Conservation (phyloP, 116 monocot genomes). For the Posidonia oceanica region DNA sequence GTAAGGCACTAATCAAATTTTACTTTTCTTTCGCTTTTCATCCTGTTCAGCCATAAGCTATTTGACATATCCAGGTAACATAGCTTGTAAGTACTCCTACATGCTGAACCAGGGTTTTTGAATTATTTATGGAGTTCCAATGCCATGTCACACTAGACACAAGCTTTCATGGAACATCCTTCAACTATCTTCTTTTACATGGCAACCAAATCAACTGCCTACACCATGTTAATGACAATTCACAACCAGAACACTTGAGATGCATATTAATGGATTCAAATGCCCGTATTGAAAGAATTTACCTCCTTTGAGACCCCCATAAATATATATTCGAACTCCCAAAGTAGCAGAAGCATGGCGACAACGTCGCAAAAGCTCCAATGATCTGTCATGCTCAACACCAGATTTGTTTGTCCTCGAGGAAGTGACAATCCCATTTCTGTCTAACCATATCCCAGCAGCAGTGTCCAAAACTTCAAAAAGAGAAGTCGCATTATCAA, state of each 20-base stretch:
- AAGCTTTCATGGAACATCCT: no score
- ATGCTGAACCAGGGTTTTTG: no score
- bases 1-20: no score
- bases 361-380: slow-evolving; percentile 77
- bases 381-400: slow-evolving; percentile 43
- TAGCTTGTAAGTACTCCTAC: no score
- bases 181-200: no score
- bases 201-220: no score
- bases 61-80: no score
- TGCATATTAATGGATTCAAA: neutral
- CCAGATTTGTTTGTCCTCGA: slow-evolving; percentile 43
- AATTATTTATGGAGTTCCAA: no score
- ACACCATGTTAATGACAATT: no score
- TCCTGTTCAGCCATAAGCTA: no score
- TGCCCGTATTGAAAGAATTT: neutral
- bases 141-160: no score
- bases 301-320: slow-evolving; percentile 97
- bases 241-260: neutral
- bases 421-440: slow-evolving; percentile 74
- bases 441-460: slow-evolving; percentile 95
- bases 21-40: no score
- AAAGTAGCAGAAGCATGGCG: slow-evolving; percentile 85
- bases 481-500: slow-evolving; percentile 6
- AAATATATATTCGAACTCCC: slow-evolving; percentile 54
- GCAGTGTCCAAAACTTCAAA: slow-evolving; percentile 92